phyloP scores from a whole-genome alignment of 768 basidiomycete genomes.

The Lactarius quietus region DNA sequence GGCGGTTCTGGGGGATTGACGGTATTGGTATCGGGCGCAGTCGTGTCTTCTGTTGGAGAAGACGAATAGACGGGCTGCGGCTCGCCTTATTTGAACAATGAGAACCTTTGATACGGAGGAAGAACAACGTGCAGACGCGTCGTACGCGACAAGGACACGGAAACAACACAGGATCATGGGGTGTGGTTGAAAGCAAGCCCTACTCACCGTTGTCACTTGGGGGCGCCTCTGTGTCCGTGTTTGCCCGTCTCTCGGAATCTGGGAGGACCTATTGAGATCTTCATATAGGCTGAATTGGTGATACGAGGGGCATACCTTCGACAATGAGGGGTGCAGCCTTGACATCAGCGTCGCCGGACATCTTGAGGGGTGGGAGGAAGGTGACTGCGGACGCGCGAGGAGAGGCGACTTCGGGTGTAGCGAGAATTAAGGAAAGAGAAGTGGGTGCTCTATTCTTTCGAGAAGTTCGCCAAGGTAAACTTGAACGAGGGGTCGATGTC shows the following conservation, averaged over 20 bases:
- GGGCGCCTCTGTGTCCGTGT: neutral
- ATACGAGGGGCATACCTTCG: neutral
- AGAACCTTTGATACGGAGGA: neutral
- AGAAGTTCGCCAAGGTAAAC: conserved; percentile 14
- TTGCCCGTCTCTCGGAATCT: conserved; percentile 5
- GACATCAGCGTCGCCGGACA: neutral
- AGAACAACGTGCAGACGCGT: neutral
- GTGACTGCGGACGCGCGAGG: conserved; percentile 21
- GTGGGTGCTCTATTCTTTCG: conserved; percentile 22
- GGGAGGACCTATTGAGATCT: neutral
- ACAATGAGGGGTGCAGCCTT: neutral
- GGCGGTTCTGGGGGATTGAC: neutral
- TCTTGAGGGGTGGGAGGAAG: conserved; percentile 15
- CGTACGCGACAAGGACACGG: neutral
- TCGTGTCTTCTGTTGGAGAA: neutral
- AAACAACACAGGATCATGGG: no score
- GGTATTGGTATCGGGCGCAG: neutral
- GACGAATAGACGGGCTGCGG: neutral
- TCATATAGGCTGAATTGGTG: neutral
- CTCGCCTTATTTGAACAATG: conserved; percentile 4
- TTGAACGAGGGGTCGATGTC: conserved; percentile 22
- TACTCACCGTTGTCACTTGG: conserved; percentile 7
- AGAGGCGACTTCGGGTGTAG: conserved; percentile 15
- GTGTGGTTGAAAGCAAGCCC: neutral
- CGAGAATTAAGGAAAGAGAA: conserved; percentile 23